Evolutionary conservation across 2,329 filamentous ascomycete species (phyloP), one percentile per base, ranked within the genome.

Genomic region (Aspergillus caelatus): DNA sequence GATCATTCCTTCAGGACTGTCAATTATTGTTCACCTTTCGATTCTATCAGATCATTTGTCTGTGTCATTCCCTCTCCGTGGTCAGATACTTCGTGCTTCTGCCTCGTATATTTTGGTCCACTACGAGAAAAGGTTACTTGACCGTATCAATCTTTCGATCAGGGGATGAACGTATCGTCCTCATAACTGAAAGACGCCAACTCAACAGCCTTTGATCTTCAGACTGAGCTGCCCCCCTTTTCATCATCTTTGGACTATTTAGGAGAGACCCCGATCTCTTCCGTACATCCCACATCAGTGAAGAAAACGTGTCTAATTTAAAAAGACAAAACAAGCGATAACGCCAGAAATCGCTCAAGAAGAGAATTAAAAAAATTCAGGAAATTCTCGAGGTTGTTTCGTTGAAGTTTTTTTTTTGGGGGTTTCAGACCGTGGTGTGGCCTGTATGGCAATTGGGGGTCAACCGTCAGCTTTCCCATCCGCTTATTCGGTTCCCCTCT

Each of bases 1-100:
- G 76, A 79, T 76, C 73, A 74, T 80, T 84, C 80, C 79, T 80
- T 82, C 75, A 70, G 70, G 68, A 70, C 77, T 75, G 59, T 62
- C 62, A 61, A 64, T 58, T 58, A 52, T 32, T 41, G 39, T 41
- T 34, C 21, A 52, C 48, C 48, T 62, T 56, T 52, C 59, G 74
- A 73, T 77, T 69, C 64, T 67, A 52, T 52, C 46, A 28, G 46
- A 69, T 73, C 69, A 71, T 72, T 63, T 65, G 56, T 69, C 21
- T 71, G 69, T 66, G 71, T 75, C 70, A 67, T 70, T 72, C 69
- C 73, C 72, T 76, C 62, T 65, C 62, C 57, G 62, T 65, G 62
- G 58, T 65, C 68, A 61, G 66, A 67, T 67, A 64, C 41, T 53
- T 56, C 61, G 54, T 63, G 57, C 62, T 57, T 56, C 58, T 58